Evolutionary conservation across 2,329 filamentous ascomycete species (phyloP).

Genomic region (Arachnopeziza araneosa): DNA sequence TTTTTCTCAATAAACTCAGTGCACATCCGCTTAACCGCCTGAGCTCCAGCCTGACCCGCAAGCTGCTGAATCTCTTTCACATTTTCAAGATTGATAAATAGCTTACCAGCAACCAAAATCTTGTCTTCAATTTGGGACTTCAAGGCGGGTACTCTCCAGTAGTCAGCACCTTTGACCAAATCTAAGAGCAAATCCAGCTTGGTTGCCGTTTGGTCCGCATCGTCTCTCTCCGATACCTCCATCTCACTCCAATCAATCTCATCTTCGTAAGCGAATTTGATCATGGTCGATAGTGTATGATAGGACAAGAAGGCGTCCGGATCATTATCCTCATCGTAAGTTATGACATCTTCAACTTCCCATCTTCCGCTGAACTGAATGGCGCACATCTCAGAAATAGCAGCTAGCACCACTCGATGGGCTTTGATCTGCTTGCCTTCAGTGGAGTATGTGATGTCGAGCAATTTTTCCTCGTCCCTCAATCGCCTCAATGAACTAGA

Average conservation of each 20-base stretch:
- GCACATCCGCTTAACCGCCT: slow-evolving; percentile 11
- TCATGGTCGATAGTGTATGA: slow-evolving; percentile 19
- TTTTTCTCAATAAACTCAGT: slow-evolving; percentile 13
- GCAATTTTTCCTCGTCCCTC: slow-evolving; percentile 7
- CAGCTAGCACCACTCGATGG: slow-evolving; percentile 17
- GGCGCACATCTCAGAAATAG: slow-evolving; percentile 14
- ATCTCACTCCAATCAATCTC: slow-evolving; percentile 22
- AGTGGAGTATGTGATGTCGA: slow-evolving; percentile 16
- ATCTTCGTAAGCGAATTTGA: slow-evolving; percentile 21
- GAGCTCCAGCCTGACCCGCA: slow-evolving; percentile 10
- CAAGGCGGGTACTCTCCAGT: slow-evolving; percentile 17
- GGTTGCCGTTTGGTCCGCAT: slow-evolving; percentile 3
- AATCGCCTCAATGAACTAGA: slow-evolving; percentile 6
- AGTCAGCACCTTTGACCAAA: slow-evolving; percentile 22
- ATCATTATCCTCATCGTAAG: slow-evolving; percentile 12
- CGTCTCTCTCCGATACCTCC: slow-evolving; percentile 14
- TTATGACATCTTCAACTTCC: slow-evolving; percentile 11
- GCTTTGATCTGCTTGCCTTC: slow-evolving; percentile 16
- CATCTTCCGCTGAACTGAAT: slow-evolving; percentile 13
- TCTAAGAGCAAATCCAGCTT: slow-evolving; percentile 23
- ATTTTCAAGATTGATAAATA: slow-evolving; percentile 21
- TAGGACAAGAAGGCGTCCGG: slow-evolving; percentile 16
- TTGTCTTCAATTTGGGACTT: slow-evolving; percentile 17
- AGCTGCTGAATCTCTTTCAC: slow-evolving; percentile 7
- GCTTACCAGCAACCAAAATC: slow-evolving; percentile 13